phyloP scores from a whole-genome alignment of 768 basidiomycete genomes.

The Trametes meyenii region DNA sequence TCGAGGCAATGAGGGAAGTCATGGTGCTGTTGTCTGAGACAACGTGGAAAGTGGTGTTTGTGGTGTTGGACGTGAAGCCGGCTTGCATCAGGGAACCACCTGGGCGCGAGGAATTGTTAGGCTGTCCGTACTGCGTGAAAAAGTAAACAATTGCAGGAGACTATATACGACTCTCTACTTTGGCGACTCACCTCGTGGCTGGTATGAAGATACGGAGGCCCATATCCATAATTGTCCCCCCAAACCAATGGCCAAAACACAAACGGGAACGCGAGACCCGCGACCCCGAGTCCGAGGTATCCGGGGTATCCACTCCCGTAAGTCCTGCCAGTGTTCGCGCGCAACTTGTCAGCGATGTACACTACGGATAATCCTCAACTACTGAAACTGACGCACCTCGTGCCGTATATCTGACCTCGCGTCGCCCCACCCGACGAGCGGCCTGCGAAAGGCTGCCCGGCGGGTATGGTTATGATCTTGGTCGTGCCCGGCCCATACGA shows the following conservation, averaged over 20 bases:
- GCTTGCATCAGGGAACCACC: constrained; percentile 37
- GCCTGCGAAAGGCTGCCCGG: constrained; percentile 36
- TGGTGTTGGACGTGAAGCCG: constrained; percentile 32
- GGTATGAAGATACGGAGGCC: constrained; percentile 38
- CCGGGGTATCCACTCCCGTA: constrained; percentile 73
- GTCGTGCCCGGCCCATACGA: constrained; percentile 36
- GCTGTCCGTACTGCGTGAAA: constrained; percentile 41
- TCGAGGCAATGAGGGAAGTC: constrained; percentile 33
- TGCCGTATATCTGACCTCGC: constrained; percentile 31
- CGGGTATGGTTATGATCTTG: constrained; percentile 28
- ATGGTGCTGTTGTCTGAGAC: constrained; percentile 40
- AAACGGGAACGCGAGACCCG: constrained; percentile 59
- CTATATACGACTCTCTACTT: too few relatives aligned
- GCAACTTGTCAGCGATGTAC: neutral
- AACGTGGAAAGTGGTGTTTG: constrained; percentile 38
- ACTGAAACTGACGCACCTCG: neutral
- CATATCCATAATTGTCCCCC: constrained; percentile 37
- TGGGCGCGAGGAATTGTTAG: constrained; percentile 39
- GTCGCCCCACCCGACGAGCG: constrained; percentile 56
- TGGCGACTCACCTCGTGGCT: constrained; percentile 42
- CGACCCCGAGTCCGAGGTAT: constrained; percentile 46
- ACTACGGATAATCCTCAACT: neutral
- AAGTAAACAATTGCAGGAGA: constrained; percentile 19
- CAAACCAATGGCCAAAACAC: constrained; percentile 68
- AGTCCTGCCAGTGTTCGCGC: constrained; percentile 37